phyloP scores from a whole-genome alignment of 1,284 basidiomycete species.

The Melampsora americana region DNA sequence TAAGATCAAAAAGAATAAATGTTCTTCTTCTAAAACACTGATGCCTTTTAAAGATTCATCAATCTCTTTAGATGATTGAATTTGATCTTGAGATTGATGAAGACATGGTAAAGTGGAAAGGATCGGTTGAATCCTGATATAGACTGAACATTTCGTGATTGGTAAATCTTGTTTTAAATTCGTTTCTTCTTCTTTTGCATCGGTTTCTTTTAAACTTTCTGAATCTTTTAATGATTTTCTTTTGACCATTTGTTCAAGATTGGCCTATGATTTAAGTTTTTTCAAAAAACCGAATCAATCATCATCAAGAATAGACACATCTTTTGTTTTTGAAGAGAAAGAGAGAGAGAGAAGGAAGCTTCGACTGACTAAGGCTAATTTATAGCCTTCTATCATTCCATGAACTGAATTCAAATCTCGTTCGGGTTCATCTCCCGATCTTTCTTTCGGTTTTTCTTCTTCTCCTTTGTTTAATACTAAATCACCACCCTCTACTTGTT shows the following conservation, averaged over 20 bases:
- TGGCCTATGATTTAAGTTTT: conserved; percentile 63
- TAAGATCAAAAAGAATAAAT: conserved; percentile 79
- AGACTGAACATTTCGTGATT: conserved; percentile 77
- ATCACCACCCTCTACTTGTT: conserved; percentile 89
- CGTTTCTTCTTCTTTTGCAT: not conserved
- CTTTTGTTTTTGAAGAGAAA: not conserved
- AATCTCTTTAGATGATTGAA: not conserved
- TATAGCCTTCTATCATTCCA: conserved; percentile 75
- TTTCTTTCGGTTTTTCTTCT: conserved; percentile 50
- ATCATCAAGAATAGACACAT: conserved; percentile 9
- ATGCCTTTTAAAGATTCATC: conserved; percentile 46
- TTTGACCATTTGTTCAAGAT: conserved; percentile 72
- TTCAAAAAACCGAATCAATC: conserved; percentile 41
- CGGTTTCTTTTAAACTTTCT: not conserved
- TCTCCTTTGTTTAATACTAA: conserved; percentile 75
- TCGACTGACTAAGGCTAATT: conserved; percentile 67
- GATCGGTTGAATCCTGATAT: conserved; percentile 87
- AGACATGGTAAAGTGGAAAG: conserved; percentile 61
- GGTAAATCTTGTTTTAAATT: conserved; percentile 25
- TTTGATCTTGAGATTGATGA: conserved; percentile 34
- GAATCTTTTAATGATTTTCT: conserved; percentile 55
- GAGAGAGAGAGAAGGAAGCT: not conserved
- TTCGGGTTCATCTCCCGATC: conserved; percentile 53
- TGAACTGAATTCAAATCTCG: conserved; percentile 78
- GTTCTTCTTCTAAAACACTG: conserved; percentile 54